Conservation (phyloP, 768 basidiomycete species). For the Naganishia vaughanmartiniae region DNA sequence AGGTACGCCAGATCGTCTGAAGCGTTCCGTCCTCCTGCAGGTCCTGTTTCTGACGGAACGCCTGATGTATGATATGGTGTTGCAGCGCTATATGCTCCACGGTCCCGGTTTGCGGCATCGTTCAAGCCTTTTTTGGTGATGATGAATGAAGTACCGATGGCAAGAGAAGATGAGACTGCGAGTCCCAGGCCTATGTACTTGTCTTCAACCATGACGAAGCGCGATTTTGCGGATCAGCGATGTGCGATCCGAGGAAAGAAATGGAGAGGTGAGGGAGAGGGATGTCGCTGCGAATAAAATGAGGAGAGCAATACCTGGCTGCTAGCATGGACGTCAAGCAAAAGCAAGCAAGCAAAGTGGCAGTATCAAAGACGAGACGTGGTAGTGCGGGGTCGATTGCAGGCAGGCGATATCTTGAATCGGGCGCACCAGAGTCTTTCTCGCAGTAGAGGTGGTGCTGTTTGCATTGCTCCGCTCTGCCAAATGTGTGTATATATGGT, state of each 20-base stretch:
- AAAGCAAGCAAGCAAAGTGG: too few species aligned
- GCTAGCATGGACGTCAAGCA: too few species aligned
- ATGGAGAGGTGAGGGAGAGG: background rate
- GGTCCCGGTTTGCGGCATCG: conserved; percentile 63
- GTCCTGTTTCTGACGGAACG: conserved; percentile 31
- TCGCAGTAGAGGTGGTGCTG: background rate
- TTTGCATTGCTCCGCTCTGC: too few species aligned
- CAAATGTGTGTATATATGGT: too few species aligned
- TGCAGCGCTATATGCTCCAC: conserved; percentile 22
- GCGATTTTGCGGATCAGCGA: conserved; percentile 1
- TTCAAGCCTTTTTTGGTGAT: conserved; percentile 99
- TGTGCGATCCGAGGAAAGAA: background rate
- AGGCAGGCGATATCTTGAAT: background rate
- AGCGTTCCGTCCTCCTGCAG: conserved; percentile 53
- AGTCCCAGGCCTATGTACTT: conserved; percentile 92
- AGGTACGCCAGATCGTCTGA: conserved; percentile 84
- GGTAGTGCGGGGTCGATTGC: background rate
- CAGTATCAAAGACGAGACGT: too few species aligned
- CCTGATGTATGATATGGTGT: conserved; percentile 43
- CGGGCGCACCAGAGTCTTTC: background rate
- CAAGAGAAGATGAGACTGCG: conserved; percentile 57
- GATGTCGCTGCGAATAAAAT: too few species aligned
- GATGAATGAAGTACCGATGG: conserved; percentile 77
- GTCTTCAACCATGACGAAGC: conserved; percentile 64
- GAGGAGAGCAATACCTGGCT: background rate